A percentile compares a stretch with the other conserved stretches of the same genome.
These are phyloP conservation scores for Solanum neorickii DNA, from an alignment of 257 asterid genomes.

Conservation along the genomic window DNA sequence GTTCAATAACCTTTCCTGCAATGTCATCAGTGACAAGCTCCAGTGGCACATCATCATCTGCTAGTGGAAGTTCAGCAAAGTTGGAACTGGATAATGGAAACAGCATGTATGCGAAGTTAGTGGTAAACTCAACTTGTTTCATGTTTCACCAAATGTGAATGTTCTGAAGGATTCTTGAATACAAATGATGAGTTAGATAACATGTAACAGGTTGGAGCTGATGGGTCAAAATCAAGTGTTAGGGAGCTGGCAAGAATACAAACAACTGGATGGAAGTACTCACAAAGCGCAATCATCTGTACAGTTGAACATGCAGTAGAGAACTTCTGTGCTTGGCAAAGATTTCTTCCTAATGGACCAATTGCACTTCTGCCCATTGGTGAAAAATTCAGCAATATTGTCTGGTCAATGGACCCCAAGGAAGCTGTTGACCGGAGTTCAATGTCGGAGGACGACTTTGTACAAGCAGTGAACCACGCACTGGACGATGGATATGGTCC, in stretches of 20 bases:
- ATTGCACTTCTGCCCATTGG: slow-evolving; percentile 90
- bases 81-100: slow-evolving; percentile 69
- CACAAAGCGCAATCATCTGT: slow-evolving; percentile 85
- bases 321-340: slow-evolving; percentile 83
- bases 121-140: slow-evolving; percentile 37
- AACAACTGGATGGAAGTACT: slow-evolving; percentile 89
- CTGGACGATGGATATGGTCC: slow-evolving; percentile 78
- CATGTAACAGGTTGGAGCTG: slow-evolving; percentile 76
- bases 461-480: slow-evolving; percentile 55
- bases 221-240: slow-evolving; percentile 88
- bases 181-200: background rate
- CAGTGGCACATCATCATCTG: slow-evolving; percentile 12
- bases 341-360: slow-evolving; percentile 83
- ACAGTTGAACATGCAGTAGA: slow-evolving; percentile 60
- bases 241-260: slow-evolving; percentile 81
- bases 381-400: slow-evolving; percentile 79
- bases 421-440: slow-evolving; percentile 56
- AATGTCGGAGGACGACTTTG: slow-evolving; percentile 50
- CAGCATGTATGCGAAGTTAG: slow-evolving; percentile 66
- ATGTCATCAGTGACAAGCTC: slow-evolving; percentile 20
- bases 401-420: slow-evolving; percentile 91
- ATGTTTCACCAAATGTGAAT: background rate
- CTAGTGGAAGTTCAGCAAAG: slow-evolving; percentile 46
- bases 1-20: slow-evolving; percentile 44
- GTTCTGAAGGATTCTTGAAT: background rate